Conservation (phyloP, 768 basidiomycete genomes). For the Kwoniella dejecticola region DNA sequence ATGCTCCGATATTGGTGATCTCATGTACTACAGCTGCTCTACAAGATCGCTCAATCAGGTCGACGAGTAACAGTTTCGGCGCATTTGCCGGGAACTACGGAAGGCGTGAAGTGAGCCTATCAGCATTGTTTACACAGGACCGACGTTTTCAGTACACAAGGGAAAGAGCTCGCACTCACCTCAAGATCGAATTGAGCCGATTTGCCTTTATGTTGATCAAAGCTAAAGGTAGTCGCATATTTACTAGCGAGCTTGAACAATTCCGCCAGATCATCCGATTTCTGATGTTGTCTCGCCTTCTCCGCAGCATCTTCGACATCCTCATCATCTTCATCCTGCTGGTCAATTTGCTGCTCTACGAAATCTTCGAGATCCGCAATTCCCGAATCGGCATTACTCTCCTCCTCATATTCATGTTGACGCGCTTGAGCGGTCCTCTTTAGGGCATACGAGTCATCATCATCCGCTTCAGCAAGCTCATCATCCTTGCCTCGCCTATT, state of each 20-base stretch:
- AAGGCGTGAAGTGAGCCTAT: neutral
- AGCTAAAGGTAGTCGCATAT: constrained; percentile 72
- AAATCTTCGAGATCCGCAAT: constrained; percentile 47
- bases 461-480: constrained; percentile 63
- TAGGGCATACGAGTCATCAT: constrained; percentile 60
- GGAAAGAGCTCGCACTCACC: no score
- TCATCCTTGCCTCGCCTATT: constrained; percentile 58
- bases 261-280: constrained; percentile 49
- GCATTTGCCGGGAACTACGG: constrained; percentile 83
- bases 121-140: neutral
- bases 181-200: constrained; percentile 79
- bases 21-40: constrained; percentile 82
- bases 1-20: constrained; percentile 82
- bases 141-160: no score
- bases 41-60: constrained; percentile 86
- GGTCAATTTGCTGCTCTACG: constrained; percentile 44
- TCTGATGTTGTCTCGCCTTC: constrained; percentile 45
- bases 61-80: constrained; percentile 90
- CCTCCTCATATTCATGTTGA: constrained; percentile 64
- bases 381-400: constrained; percentile 57
- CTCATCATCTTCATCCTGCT: constrained; percentile 64
- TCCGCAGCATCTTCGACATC: constrained; percentile 77
- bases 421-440: constrained; percentile 56
- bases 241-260: constrained; percentile 61
- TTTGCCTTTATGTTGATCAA: constrained; percentile 59